Percentiles rank a stretch among this genome's conserved stretches.
Evolutionary conservation across 1,139 yeast species (phyloP).

Genomic region (Fermentozyma sake): DNA sequence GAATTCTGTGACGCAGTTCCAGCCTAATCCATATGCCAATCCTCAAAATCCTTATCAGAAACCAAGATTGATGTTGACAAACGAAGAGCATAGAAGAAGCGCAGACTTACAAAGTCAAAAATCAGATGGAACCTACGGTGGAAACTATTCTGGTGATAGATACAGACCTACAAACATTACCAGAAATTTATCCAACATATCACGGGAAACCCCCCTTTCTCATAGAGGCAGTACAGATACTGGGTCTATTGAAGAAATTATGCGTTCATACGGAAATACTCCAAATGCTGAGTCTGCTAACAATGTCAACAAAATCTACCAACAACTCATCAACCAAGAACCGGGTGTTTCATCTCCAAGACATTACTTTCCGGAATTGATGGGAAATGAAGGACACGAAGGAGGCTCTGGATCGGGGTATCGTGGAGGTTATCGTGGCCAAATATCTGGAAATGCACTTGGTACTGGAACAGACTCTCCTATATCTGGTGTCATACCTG

Average conservation of each 20-base stretch:
- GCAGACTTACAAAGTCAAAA: slow-evolving; percentile 4
- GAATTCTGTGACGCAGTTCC: slow-evolving; percentile 13
- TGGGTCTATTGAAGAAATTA: slow-evolving; percentile 35
- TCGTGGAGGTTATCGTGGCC: too few relatives aligned
- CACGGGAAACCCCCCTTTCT: too few relatives aligned
- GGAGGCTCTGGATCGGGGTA: too few relatives aligned
- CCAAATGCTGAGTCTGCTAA: slow-evolving; percentile 12
- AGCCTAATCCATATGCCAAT: slow-evolving; percentile 6
- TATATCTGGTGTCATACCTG: slow-evolving; percentile 6
- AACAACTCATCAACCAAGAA: slow-evolving; percentile 28
- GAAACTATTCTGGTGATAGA: background rate
- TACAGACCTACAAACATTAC: too few relatives aligned
- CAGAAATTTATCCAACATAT: too few relatives aligned
- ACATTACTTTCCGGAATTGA: slow-evolving; percentile 31
- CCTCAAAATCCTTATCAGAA: slow-evolving; percentile 23
- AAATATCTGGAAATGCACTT: too few relatives aligned
- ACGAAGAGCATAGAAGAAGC: slow-evolving; percentile 26
- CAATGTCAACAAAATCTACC: slow-evolving; percentile 27
- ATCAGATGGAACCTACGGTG: slow-evolving; percentile 1
- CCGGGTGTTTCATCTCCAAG: slow-evolving; percentile 25
- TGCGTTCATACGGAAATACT: slow-evolving; percentile 26
- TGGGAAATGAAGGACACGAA: too few relatives aligned
- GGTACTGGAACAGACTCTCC: slow-evolving; percentile 10
- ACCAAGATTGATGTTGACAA: slow-evolving; percentile 42
- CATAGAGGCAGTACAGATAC: slow-evolving; percentile 9